Percentiles rank a stretch among this genome's conserved stretches.
Evolutionary conservation across 768 basidiomycete species (phyloP).

Genomic region (Lactarius trivialis): DNA sequence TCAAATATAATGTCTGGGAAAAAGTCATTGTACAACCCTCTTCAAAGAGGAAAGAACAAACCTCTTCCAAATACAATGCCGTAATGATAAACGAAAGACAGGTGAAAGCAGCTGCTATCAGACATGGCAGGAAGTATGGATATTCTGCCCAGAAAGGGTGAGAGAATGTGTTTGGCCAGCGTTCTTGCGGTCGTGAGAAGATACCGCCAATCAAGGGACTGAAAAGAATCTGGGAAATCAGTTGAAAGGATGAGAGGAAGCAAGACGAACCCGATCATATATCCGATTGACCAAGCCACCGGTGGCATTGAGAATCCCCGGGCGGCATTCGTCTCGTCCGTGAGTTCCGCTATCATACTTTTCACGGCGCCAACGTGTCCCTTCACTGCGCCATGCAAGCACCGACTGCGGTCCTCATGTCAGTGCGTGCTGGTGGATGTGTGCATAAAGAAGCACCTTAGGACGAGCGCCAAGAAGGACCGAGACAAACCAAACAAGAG

Average conservation of each 20-base stretch:
- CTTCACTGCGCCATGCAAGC: background rate
- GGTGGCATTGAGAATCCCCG: background rate
- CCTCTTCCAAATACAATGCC: background rate
- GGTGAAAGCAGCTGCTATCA: background rate
- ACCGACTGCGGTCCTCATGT: background rate
- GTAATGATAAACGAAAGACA: background rate
- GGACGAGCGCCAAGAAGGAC: background rate
- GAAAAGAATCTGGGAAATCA: background rate
- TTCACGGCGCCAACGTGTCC: background rate
- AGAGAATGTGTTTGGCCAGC: constrained; percentile 17
- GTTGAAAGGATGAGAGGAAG: background rate
- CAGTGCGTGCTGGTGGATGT: background rate
- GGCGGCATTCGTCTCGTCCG: background rate
- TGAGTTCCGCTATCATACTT: background rate
- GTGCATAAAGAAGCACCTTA: background rate
- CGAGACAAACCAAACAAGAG: background rate
- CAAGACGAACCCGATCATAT: background rate
- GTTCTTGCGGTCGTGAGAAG: constrained; percentile 24
- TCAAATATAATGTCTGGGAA: background rate
- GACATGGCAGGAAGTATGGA: constrained; percentile 26
- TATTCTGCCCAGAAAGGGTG: constrained; percentile 23
- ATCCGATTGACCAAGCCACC: background rate
- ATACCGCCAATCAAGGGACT: constrained; percentile 11
- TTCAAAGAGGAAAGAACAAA: background rate
- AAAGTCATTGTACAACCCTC: background rate